Base-by-base conservation (phyloP, 768 basidiomycete genomes). In the Russula vinacea region DNA sequence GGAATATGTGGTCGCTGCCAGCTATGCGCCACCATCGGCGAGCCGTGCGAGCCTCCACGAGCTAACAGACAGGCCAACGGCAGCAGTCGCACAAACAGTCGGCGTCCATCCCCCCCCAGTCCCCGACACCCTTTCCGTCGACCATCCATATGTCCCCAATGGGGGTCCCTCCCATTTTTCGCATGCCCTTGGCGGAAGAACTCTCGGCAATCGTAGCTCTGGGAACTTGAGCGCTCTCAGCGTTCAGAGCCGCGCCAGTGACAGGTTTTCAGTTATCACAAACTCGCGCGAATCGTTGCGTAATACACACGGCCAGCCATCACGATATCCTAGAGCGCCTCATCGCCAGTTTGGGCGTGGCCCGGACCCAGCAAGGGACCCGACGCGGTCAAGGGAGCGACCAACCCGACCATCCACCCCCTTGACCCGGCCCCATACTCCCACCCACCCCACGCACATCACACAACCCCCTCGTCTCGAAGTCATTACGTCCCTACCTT, bases 281-380 rank as follows among this genome's bases (percentile, higher is more conserved):
- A 32, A 33, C 24, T 63, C 62, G 5, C 55, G 49, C 33, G 64
- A 60, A 17, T 56, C 54, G 9, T 17, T 40, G 5, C 59, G 24
- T 32, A 13, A 2, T 26, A 10, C 59, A n/a, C 17, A 37, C 6
- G 64, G 59, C 35, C 59, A 53, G 8, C 19, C 60, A 24, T 32
- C 59, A 16, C 59, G 33, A 51, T 17, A 14, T 13, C 40, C 64
- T 1, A 56, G 60, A 39, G 64, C 33, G 0, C 8, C 26, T 39
- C 19, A 61, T 61, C 64, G 55, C 9, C 50, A 52, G 22, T 65
- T 64, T 1, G 62, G 62, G 37, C 57, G 50, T 29, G 62, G 57
- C 1, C 56, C 56, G 0, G 50, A 35, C 35, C 35, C 35, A 29
- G 29, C 29, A 29, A 29, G 29, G 29, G 29, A 50, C 3, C 22